phyloP scores from a whole-genome alignment of 1,284 basidiomycete genomes.

The Chalciporus sp. region DNA sequence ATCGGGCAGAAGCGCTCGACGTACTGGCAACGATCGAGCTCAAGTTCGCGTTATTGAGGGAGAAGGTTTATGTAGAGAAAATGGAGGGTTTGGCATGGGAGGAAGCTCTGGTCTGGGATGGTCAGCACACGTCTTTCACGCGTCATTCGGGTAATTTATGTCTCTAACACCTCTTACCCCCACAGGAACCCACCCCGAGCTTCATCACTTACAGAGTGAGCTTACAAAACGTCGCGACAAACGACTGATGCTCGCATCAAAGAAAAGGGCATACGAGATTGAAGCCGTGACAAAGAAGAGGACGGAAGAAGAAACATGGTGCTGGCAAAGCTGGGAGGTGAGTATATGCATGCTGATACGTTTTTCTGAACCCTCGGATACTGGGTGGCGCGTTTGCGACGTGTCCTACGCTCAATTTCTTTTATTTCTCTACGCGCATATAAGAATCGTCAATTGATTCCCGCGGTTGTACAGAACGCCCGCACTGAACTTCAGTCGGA shows the following conservation, averaged over 20 bases:
- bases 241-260: constrained; percentile 70
- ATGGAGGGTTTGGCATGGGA: constrained; percentile 81
- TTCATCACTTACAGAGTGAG: constrained; percentile 76
- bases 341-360: constrained; percentile 17
- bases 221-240: constrained; percentile 73
- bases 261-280: constrained; percentile 67
- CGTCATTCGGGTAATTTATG: constrained; percentile 5
- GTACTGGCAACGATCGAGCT: constrained; percentile 77
- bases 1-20: constrained; percentile 79
- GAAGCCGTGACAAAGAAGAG: constrained; percentile 58
- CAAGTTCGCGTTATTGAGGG: constrained; percentile 73
- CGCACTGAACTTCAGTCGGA: constrained; percentile 77
- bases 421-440: constrained; percentile 6
- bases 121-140: constrained; percentile 40
- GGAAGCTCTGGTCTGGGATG: constrained; percentile 65
- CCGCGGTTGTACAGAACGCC: constrained; percentile 45
- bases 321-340: constrained; percentile 82
- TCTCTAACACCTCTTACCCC: neutral
- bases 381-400: constrained; percentile 1
- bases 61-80: constrained; percentile 78
- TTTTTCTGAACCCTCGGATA: neutral
- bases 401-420: constrained; percentile 3
- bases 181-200: constrained; percentile 79
- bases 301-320: constrained; percentile 60
- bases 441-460: constrained; percentile 9